Evolutionary conservation across 2,329 filamentous ascomycete genomes (phyloP).

Genomic region (Claviceps citrina): DNA sequence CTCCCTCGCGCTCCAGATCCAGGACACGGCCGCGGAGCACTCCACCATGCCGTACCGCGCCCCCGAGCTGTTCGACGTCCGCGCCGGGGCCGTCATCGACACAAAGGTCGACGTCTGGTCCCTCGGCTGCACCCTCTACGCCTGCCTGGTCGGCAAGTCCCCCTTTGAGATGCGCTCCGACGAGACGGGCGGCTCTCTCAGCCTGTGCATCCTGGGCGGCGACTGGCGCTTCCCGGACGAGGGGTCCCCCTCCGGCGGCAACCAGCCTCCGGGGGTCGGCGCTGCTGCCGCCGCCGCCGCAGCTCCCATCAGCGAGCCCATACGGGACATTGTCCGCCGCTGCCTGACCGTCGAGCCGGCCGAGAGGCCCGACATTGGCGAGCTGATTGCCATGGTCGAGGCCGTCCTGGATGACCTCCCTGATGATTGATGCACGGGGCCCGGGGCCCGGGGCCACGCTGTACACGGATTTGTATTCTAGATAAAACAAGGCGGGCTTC

Average conservation of each 20-base stretch:
- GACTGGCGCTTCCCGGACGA: constrained; percentile 97
- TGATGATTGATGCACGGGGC: constrained; percentile 4
- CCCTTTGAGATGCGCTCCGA: constrained; percentile 93
- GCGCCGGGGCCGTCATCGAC: constrained; percentile 80
- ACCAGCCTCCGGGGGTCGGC: too few relatives aligned
- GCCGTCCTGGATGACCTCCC: constrained; percentile 39
- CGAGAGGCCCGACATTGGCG: constrained; percentile 74
- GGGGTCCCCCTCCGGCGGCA: constrained; percentile 42
- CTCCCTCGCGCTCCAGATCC: constrained; percentile 77
- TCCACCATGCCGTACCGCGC: constrained; percentile 97
- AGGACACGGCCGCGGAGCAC: constrained; percentile 90
- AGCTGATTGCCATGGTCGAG: constrained; percentile 68
- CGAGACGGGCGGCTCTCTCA: constrained; percentile 86
- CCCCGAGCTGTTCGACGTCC: constrained; percentile 94
- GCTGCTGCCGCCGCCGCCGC: constrained; percentile 10
- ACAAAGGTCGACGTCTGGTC: constrained; percentile 98
- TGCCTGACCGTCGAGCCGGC: constrained; percentile 77
- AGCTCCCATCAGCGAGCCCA: constrained; percentile 55
- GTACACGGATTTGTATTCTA: too few relatives aligned
- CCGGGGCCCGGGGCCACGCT: too few relatives aligned
- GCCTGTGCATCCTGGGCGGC: constrained; percentile 79
- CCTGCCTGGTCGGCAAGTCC: constrained; percentile 88
- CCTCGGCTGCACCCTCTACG: constrained; percentile 91
- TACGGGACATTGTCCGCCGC: constrained; percentile 73
- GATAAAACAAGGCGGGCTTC: too few relatives aligned